Base-by-base conservation (phyloP, 2,329 filamentous ascomycete species). In the Fonsecaea pedrosoi region DNA sequence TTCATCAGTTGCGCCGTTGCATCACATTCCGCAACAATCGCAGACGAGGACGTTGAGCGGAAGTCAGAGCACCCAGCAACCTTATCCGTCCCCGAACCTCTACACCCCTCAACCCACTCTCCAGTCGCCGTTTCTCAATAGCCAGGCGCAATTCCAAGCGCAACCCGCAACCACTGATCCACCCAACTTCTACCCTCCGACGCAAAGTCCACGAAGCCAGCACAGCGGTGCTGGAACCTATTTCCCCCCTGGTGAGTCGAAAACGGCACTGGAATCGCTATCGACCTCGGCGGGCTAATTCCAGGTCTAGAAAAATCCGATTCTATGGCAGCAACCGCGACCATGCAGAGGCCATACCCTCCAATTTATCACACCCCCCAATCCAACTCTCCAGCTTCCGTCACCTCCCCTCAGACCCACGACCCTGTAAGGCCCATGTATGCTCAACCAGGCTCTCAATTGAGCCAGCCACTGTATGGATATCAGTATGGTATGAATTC, bases 331-430 rank as follows among this genome's bases (percentile, higher is more conserved):
- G 83, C 80, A 69, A 77, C 87, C 73, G 84, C 87, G 73, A 86
- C 87, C 71, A 89, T 90, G 85, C 87, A 87, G 77, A 84, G 87
- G 73, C 80, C 86, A 70, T 78, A 83, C 55, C 97, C 96, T 78
- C 94, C 94, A 73, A 96, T 97, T 77, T 97, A 97, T 78, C 92
- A 97, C 79, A 96, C 94, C 18, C 93, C 94, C 63, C 94, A 97
- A 82, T 96, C 94, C 64, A 96, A 94, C 80, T 97, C 94, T 63
- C 94, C 94, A 57, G 92, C 92, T 45, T 96, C 94, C 59, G 94
- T 97, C 74, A 91, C 94, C 70, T 97, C 94, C 38, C 90, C 92
- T 25, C 92, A 93, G 65, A 86, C 89, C 64, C 93, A 97, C 80
- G 94, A 98, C 76, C 92, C 96, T 81, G 84, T 82, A 65, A 86